Percentiles rank a stretch among this genome's conserved stretches.
phyloP scores from a whole-genome alignment of 2,329 filamentous ascomycete species.

The Triangularia setosa region DNA sequence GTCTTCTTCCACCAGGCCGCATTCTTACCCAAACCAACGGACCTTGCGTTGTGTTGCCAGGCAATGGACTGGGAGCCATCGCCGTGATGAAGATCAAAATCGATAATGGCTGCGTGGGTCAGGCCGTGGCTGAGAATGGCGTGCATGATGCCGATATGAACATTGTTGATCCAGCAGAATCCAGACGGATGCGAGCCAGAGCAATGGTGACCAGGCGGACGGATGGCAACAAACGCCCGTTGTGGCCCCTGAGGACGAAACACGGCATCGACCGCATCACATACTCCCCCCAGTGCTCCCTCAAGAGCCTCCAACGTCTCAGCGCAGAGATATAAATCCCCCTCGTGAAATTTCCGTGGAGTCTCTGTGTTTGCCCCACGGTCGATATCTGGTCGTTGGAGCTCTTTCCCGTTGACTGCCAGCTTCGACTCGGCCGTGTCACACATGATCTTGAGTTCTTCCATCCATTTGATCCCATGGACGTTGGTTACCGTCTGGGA shows the following conservation, averaged over 20 bases:
- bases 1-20: conserved; percentile 74
- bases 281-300: conserved; percentile 86
- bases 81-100: conserved; percentile 88
- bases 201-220: conserved; percentile 94
- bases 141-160: conserved; percentile 94
- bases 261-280: conserved; percentile 85
- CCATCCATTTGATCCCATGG: conserved; percentile 90
- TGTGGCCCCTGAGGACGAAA: conserved; percentile 61
- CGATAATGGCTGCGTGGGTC: conserved; percentile 90
- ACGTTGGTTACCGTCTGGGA: conserved; percentile 83
- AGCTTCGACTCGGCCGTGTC: conserved; percentile 73
- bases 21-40: conserved; percentile 62
- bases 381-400: conserved; percentile 64
- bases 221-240: conserved; percentile 85
- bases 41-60: conserved; percentile 81
- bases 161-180: conserved; percentile 98
- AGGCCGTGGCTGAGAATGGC: conserved; percentile 77
- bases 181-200: conserved; percentile 85
- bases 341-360: conserved; percentile 68
- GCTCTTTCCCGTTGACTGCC: conserved; percentile 71
- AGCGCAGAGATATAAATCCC: conserved; percentile 84
- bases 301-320: conserved; percentile 87
- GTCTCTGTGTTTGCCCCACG: conserved; percentile 42
- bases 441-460: conserved; percentile 83
- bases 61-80: conserved; percentile 94